phyloP scores from a whole-genome alignment of 2,329 filamentous ascomycete genomes.

The Colletotrichum musae region DNA sequence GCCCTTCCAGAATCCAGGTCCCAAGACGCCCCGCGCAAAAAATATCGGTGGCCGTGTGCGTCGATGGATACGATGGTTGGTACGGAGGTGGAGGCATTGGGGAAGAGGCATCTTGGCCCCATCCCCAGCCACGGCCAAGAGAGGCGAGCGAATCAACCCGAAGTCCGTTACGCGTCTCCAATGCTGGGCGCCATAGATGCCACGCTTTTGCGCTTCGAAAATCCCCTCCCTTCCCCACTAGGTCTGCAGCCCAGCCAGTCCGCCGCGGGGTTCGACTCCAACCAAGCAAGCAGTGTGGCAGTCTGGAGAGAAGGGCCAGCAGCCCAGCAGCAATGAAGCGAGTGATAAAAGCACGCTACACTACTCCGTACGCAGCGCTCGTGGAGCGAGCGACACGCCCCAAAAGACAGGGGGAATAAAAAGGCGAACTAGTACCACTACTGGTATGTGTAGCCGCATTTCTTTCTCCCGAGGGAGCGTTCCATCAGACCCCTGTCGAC shows the following conservation, averaged over 20 bases:
- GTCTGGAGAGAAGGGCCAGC: conserved; percentile 11
- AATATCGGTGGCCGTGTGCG: conserved; percentile 1
- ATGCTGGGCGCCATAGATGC: conserved; percentile 7
- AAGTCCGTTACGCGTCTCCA: conserved; percentile 30
- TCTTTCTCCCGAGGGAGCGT: too few species aligned
- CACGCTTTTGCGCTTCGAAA: not conserved
- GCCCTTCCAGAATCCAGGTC: conserved; percentile 4
- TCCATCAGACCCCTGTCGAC: conserved; percentile 8
- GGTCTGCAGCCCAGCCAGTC: not conserved
- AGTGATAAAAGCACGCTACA: conserved; percentile 6
- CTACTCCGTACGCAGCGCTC: not conserved
- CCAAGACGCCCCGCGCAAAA: not conserved
- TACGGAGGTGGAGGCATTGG: conserved; percentile 8
- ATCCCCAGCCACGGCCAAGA: conserved; percentile 22
- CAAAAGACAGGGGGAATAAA: too few species aligned
- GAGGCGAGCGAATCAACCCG: conserved; percentile 11
- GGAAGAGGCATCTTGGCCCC: conserved; percentile 8
- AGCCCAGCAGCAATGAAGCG: not conserved
- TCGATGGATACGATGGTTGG: conserved; percentile 10
- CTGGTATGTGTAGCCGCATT: too few species aligned
- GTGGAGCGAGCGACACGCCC: conserved; percentile 8
- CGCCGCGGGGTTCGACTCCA: not conserved
- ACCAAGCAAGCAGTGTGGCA: not conserved
- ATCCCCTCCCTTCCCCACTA: not conserved
- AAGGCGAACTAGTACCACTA: too few species aligned